These are phyloP conservation scores for Suillus hirtellus DNA, from an alignment of 768 basidiomycete genomes.

Conservation along the genomic window DNA sequence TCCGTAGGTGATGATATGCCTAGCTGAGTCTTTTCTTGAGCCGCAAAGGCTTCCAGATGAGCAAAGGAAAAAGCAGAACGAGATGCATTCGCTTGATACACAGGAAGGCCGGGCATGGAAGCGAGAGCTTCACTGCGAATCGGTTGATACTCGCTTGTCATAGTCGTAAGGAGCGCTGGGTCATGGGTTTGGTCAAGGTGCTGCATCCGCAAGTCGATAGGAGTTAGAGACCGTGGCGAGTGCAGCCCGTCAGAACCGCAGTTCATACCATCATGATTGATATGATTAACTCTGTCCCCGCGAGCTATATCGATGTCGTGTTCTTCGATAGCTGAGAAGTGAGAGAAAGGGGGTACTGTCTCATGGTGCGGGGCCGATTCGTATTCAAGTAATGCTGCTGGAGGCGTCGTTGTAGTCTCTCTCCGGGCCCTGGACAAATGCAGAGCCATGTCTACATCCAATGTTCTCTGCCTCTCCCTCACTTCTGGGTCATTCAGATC, in stretches of 20 bases:
- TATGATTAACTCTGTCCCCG: conserved; percentile 25
- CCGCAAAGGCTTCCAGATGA: conserved; percentile 76
- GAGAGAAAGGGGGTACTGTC: conserved; percentile 37
- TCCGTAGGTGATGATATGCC: conserved; percentile 52
- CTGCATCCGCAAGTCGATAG: conserved; percentile 37
- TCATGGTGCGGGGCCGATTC: conserved; percentile 31
- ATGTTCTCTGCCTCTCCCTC: conserved; percentile 84
- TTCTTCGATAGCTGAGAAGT: conserved; percentile 51
- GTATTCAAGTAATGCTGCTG: conserved; percentile 31
- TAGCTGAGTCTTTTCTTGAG: conserved; percentile 62
- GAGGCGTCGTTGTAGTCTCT: conserved; percentile 49
- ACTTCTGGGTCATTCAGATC: conserved; percentile 74
- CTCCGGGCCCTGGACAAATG: conserved; percentile 73
- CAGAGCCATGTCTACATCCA: conserved; percentile 94
- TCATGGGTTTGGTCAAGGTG: conserved; percentile 47
- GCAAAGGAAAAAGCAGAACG: conserved; percentile 70
- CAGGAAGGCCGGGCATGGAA: conserved; percentile 54
- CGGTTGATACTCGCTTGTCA: conserved; percentile 18
- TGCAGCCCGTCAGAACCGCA: conserved; percentile 11
- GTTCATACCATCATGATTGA: conserved; percentile 17
- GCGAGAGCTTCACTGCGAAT: conserved; percentile 31
- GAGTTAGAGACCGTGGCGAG: conserved; percentile 11
- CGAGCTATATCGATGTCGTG: conserved; percentile 45
- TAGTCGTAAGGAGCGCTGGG: conserved; percentile 43
- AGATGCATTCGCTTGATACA: conserved; percentile 63